Evolutionary conservation across 108 stramenopile genomes (phyloP).

Genomic region (Cyclotella choctawhatcheeana): DNA sequence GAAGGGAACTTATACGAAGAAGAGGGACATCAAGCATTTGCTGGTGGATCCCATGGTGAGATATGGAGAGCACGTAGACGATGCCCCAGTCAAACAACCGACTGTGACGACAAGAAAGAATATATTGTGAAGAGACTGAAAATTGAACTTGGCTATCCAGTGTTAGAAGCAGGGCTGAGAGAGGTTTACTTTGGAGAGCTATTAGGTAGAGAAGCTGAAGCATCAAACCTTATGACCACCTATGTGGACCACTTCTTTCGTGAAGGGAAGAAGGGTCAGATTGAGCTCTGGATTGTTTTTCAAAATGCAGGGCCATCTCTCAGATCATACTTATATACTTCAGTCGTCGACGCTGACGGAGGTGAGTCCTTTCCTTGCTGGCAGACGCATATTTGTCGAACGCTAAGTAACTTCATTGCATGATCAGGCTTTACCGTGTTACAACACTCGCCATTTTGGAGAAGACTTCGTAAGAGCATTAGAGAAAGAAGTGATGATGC

Average conservation of each 20-base stretch:
- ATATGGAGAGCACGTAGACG: slow-evolving; percentile 74
- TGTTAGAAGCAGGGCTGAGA: slow-evolving; percentile 82
- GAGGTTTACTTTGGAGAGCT: slow-evolving; percentile 82
- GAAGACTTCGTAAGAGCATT: slow-evolving; percentile 59
- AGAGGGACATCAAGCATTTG: slow-evolving; percentile 64
- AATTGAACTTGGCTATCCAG: slow-evolving; percentile 65
- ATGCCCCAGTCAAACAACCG: slow-evolving; percentile 30
- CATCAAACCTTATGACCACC: slow-evolving; percentile 56
- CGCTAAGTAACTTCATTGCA: background rate
- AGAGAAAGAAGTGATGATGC: background rate
- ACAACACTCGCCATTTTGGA: slow-evolving; percentile 81
- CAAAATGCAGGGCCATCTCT: slow-evolving; percentile 79
- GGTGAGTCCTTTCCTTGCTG: background rate
- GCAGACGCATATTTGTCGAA: background rate
- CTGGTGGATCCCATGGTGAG: slow-evolving; percentile 85
- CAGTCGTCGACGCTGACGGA: slow-evolving; percentile 45
- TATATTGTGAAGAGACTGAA: slow-evolving; percentile 74
- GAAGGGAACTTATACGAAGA: slow-evolving; percentile 55
- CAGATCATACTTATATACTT: slow-evolving; percentile 73
- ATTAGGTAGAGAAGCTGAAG: slow-evolving; percentile 47
- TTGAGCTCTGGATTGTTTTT: slow-evolving; percentile 88
- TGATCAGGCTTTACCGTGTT: slow-evolving; percentile 67
- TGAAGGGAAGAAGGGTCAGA: slow-evolving; percentile 26
- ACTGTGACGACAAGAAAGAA: slow-evolving; percentile 64
- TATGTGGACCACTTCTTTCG: slow-evolving; percentile 90